These are phyloP conservation scores for Aristolochia contorta DNA, from an alignment of 164 flowering plant genomes.

Conservation along the genomic window DNA sequence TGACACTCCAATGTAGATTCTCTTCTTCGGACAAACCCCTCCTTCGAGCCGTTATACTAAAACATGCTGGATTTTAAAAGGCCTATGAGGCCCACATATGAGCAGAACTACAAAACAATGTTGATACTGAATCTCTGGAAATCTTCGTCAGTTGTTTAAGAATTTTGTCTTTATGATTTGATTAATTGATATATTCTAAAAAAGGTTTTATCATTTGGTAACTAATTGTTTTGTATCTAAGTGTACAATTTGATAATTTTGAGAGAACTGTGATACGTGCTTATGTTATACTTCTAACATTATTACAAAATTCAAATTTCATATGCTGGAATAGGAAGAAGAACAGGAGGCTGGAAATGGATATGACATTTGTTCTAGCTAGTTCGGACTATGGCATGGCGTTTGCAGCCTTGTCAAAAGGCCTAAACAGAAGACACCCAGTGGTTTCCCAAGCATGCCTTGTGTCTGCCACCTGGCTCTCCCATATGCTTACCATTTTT, in stretches of 20 bases:
- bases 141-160: constrained; percentile 26
- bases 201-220: neutral
- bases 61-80: constrained; percentile 52
- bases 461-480: constrained; percentile 69
- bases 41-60: constrained; percentile 47
- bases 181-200: neutral
- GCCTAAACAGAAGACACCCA: constrained; percentile 47
- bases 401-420: constrained; percentile 75
- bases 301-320: neutral
- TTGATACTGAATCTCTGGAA: constrained; percentile 27
- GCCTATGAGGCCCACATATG: constrained; percentile 25
- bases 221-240: neutral
- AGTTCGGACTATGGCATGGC: constrained; percentile 74
- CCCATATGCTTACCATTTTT: constrained; percentile 49
- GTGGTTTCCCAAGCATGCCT: constrained; percentile 52
- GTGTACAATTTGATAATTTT: neutral
- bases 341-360: constrained; percentile 73
- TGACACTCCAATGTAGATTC: constrained; percentile 66
- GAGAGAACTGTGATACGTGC: neutral
- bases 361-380: constrained; percentile 54
- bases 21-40: constrained; percentile 59
- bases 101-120: constrained; percentile 23
- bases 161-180: neutral
- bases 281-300: neutral
- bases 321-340: constrained; percentile 36